Base-by-base conservation (phyloP, 2,329 filamentous ascomycete genomes). In the Paecilomyces fulvus region DNA sequence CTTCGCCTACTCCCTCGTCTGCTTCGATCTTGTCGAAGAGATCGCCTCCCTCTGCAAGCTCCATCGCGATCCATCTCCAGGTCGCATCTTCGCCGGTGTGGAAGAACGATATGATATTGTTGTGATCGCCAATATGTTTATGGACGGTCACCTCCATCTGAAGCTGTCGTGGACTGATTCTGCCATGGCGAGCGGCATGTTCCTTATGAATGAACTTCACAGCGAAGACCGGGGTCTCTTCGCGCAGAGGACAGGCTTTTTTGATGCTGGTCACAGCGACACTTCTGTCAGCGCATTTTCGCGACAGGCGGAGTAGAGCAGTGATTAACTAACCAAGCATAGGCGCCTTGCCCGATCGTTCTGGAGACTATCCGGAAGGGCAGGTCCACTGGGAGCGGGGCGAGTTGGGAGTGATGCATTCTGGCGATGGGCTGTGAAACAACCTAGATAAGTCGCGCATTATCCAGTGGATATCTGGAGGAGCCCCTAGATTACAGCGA, bases 21-120 rank as follows among this genome's bases (percentile, higher is more conserved):
- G 94, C 92, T 75, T 99, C 95, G 65, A 99, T 97, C 79, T 99
- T 99, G 83, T 99, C 94, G 72, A 99, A 99, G 7, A 99, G 80
- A 70, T 99, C 94, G 10, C 94, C 94, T 48, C 94, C 94, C 65
- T 95, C 90, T 50, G 94, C 94, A 63, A 90, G 87, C 73, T 99
- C 94, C 91, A 99, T 96, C 43, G 92, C 92, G 64, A 99, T 96
- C 94, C 94, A 99, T 64, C 89, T 84, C 92, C 94, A 99, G 17
- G 86, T 76, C 0, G 80, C 67, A 70, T 99, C 92, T 71, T 96
- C 90, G 55, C 91, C 92, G 1, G 87, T 88, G 48, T 88, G 86
- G 65, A 95, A 91, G 81, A 90, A 96, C 68, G 90, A 87, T 66
- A 99, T 96, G 62, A 99, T 88, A 72, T 99, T 96, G 55, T 87